phyloP scores from a whole-genome alignment of 805 yeast species.

The Brettanomyces anomalus region DNA sequence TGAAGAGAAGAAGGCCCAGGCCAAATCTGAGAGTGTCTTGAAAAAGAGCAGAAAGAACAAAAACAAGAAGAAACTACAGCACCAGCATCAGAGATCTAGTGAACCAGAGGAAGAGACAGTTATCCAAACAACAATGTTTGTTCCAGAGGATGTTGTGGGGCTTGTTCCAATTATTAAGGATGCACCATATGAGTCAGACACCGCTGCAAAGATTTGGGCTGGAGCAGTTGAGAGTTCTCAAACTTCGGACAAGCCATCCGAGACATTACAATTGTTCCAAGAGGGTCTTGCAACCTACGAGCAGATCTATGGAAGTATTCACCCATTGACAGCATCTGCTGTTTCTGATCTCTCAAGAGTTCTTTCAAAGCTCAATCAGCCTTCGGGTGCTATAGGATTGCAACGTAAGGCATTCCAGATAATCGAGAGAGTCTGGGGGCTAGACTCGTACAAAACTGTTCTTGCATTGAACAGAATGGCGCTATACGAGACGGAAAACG shows the following conservation, averaged over 20 bases:
- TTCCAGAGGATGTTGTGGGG: constrained; percentile 53
- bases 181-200: constrained; percentile 52
- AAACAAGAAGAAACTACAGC: constrained; percentile 17
- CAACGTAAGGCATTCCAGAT: constrained; percentile 64
- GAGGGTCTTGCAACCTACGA: constrained; percentile 71
- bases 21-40: constrained; percentile 8
- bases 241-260: constrained; percentile 32
- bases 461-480: constrained; percentile 70
- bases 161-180: constrained; percentile 73
- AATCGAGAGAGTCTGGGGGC: constrained; percentile 72
- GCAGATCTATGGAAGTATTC: constrained; percentile 76
- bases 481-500: constrained; percentile 53
- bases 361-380: constrained; percentile 50
- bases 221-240: constrained; percentile 36
- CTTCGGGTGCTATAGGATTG: constrained; percentile 50
- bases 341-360: constrained; percentile 58
- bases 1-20: constrained; percentile 18
- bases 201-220: constrained; percentile 70
- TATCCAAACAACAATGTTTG: constrained; percentile 32
- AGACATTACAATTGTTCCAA: constrained; percentile 52
- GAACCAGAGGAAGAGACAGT: neutral
- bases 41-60: constrained; percentile 21
- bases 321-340: constrained; percentile 67
- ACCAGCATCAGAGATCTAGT: constrained; percentile 15
- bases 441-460: constrained; percentile 70